Conservation (phyloP, 2,329 filamentous ascomycete species). For the Colletotrichum cereale region DNA sequence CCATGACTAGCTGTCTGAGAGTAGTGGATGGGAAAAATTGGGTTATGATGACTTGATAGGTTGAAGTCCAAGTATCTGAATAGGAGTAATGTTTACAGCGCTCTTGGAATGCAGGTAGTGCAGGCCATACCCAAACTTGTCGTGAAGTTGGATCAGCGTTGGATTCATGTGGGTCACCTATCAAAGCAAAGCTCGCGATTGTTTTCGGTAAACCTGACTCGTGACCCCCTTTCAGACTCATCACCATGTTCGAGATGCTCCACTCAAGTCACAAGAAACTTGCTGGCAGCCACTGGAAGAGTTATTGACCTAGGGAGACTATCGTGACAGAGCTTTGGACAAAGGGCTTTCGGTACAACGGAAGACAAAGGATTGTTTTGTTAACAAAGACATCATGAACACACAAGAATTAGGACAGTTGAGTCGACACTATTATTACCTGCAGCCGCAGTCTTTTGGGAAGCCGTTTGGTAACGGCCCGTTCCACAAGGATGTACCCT, state of each 20-base stretch:
- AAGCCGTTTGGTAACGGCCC: not conserved
- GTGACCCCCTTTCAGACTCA: not conserved
- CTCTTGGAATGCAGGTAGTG: not conserved
- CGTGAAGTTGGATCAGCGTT: not conserved
- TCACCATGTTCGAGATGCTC: not conserved
- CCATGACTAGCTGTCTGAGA: constrained; percentile 23
- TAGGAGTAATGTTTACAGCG: not conserved
- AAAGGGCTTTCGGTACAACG: not conserved
- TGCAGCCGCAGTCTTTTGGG: not conserved
- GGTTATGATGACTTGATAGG: not conserved
- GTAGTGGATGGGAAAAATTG: not conserved
- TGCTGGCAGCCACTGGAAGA: not conserved
- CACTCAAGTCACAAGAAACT: not conserved
- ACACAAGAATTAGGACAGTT: not conserved
- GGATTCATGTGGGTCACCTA: not conserved
- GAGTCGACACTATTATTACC: not conserved
- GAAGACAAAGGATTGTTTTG: not conserved
- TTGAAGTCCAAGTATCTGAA: not conserved
- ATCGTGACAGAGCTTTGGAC: too few relatives aligned
- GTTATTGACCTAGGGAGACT: not conserved
- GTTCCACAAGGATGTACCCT: not conserved
- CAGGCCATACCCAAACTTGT: not conserved
- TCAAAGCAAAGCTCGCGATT: not conserved
- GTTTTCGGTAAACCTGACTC: not conserved
- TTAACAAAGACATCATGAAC: not conserved